Percentiles rank a stretch among this genome's conserved stretches.
Conservation (phyloP, 805 yeast genomes). For the Pichia insulana region DNA sequence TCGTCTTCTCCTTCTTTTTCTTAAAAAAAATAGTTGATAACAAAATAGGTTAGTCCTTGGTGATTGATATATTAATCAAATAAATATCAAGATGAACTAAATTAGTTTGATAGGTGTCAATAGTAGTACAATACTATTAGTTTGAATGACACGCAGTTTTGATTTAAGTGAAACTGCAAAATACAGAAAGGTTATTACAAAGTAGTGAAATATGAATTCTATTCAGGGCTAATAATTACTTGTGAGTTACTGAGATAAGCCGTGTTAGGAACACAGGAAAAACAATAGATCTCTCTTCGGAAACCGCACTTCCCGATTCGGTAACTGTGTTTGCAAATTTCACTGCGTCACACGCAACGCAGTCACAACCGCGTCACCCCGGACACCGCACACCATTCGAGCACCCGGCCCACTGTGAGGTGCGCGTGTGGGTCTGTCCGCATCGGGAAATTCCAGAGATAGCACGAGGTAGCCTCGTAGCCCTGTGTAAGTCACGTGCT, state of each 20-base stretch:
- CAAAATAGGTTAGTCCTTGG: neutral
- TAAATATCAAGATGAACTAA: conserved; percentile 9
- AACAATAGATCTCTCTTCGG: neutral
- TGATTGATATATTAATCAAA: conserved; percentile 10
- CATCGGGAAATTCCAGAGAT: neutral
- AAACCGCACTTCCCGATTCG: neutral
- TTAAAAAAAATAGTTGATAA: neutral
- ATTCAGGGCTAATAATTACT: too few species aligned
- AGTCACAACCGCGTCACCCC: neutral
- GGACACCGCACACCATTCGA: neutral
- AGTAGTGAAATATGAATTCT: too few species aligned
- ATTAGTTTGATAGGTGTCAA: neutral
- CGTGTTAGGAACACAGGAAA: neutral
- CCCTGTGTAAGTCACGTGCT: too few species aligned
- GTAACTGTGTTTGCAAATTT: neutral
- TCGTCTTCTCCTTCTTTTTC: neutral
- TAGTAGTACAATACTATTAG: neutral
- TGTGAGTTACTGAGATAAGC: neutral
- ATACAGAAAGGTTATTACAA: neutral
- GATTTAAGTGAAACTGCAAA: neutral
- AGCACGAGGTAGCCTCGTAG: neutral
- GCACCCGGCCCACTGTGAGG: neutral
- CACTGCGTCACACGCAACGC: neutral
- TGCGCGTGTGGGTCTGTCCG: neutral
- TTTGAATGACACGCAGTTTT: neutral